Evolutionary conservation across 2,329 filamentous ascomycete genomes (phyloP), one percentile per base, ranked within the genome.

Genomic region (Penicillium occitanis): DNA sequence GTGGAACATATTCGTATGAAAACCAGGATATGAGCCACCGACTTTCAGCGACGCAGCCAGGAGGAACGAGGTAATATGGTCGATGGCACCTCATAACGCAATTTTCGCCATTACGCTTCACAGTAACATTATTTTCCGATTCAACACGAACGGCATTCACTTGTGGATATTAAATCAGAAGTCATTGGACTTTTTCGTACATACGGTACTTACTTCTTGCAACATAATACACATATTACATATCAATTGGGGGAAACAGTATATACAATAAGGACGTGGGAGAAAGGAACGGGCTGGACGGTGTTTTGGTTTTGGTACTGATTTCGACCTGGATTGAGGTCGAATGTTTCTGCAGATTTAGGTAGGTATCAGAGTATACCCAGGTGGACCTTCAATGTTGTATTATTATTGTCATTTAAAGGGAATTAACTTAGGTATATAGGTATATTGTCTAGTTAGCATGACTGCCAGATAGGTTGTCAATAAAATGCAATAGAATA

Each of bases 1-100:
- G n/a, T 25, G 61, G 55, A 22, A 44, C 25, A 17, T 67, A 53
- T 46, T 59, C 44, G 30, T 64, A 67, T 35, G 61, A 59, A 3
- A 58, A 50, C 17, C 37, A 40, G 17, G 61, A 61, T 42, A 61
- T 55, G 55, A 55, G 37, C 7, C 37, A 61, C 46, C 58, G 60
- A 66, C 28, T 59, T 13, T 10, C 57, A 30, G 30, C 44, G n/a
- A 30, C 64, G 35, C 50, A 63, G 5, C 60, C 50, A 19, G 42
- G 51, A 30, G 64, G 37, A 22, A 22, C 60, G 28, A 58, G 60
- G 35, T 59, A 25, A 60, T 37, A 25, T 11, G 22, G 25, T 44
- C 28, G 28, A 53, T 35, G 33, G 10, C 33, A 35, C 10, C n/a
- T 46, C 40, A n/a, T n/a, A 42, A 8, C 17, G 40, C 40, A 42